These are phyloP conservation scores for Plantago coronopus DNA, from an alignment of 305 asterid genomes.

Conservation along the genomic window DNA sequence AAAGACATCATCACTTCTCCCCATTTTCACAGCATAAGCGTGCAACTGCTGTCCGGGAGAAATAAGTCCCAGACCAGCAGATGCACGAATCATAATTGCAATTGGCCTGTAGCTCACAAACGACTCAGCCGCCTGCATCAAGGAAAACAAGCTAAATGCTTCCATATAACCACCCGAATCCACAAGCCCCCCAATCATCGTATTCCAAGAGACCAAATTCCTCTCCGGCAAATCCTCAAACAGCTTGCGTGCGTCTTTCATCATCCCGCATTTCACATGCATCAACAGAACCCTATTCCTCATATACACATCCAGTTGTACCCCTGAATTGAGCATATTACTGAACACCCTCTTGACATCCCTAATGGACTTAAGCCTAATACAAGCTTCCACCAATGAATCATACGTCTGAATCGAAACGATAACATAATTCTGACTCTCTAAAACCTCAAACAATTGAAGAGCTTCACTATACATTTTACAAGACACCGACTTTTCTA, in stretches of 20 bases:
- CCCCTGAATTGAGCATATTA: not conserved
- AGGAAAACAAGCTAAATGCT: slow-evolving; percentile 6
- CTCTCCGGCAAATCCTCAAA: slow-evolving; percentile 7
- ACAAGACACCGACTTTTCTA: slow-evolving; percentile 6
- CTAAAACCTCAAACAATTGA: slow-evolving; percentile 9
- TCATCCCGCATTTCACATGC: slow-evolving; percentile 19
- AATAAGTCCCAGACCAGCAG: slow-evolving; percentile 17
- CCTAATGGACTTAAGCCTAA: not conserved
- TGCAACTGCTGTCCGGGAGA: slow-evolving; percentile 17
- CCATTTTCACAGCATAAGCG: slow-evolving; percentile 11
- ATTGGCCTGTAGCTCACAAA: slow-evolving; percentile 4
- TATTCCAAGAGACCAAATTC: slow-evolving; percentile 11
- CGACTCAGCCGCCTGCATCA: slow-evolving; percentile 2
- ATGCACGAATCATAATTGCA: slow-evolving; percentile 11
- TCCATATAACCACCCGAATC: slow-evolving; percentile 14
- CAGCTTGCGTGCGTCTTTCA: slow-evolving; percentile 16
- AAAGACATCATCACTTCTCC: not conserved
- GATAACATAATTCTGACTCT: not conserved
- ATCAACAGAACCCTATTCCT: slow-evolving; percentile 13
- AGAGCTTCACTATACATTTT: slow-evolving; percentile 10
- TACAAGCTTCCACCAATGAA: slow-evolving; percentile 9
- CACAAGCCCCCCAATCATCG: slow-evolving; percentile 13
- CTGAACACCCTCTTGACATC: slow-evolving; percentile 1
- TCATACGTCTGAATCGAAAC: not conserved
- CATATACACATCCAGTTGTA: slow-evolving; percentile 13